A percentile compares a stretch with the other conserved stretches of the same genome.
Evolutionary conservation across 2,329 filamentous ascomycete species (phyloP).

Genomic region (Metarhizium brunneum): DNA sequence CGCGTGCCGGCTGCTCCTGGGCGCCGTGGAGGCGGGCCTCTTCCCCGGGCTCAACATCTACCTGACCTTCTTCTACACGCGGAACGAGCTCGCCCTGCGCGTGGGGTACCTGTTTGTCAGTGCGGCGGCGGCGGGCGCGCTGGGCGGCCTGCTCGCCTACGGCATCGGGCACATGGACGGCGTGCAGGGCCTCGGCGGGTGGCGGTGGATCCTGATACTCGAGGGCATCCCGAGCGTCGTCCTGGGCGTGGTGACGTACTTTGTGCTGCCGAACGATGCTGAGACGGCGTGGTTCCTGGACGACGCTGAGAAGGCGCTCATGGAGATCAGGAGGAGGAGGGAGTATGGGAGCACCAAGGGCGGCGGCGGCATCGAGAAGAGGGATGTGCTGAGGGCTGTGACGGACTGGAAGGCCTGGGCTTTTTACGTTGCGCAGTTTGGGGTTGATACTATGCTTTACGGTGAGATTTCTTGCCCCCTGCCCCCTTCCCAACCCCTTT

Average conservation of each 20-base stretch:
- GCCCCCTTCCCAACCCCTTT: no score
- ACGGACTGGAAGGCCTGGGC: slow-evolving; percentile 69
- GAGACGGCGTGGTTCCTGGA: slow-evolving; percentile 51
- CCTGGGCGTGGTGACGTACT: slow-evolving; percentile 24
- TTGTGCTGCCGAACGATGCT: slow-evolving; percentile 26
- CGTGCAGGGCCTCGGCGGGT: slow-evolving; percentile 51
- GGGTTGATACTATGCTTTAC: slow-evolving; percentile 68
- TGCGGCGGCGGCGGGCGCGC: slow-evolving; percentile 61
- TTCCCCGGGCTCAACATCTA: slow-evolving; percentile 63
- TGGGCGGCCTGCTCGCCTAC: slow-evolving; percentile 64
- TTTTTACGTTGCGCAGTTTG: slow-evolving; percentile 63
- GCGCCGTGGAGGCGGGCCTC: slow-evolving; percentile 58
- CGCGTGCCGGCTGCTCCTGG: slow-evolving; percentile 60
- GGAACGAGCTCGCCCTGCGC: slow-evolving; percentile 60
- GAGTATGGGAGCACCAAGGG: slow-evolving; percentile 40
- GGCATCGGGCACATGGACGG: slow-evolving; percentile 68
- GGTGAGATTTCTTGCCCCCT: slow-evolving; percentile 19
- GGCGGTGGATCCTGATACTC: slow-evolving; percentile 62
- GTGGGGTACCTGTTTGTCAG: slow-evolving; percentile 66
- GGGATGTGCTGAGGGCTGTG: slow-evolving; percentile 57
- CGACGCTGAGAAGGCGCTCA: slow-evolving; percentile 54
- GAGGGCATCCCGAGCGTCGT: slow-evolving; percentile 34
- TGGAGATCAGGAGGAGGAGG: slow-evolving; percentile 30
- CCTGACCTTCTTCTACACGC: slow-evolving; percentile 69
- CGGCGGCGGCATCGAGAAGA: slow-evolving; percentile 38